Percentiles rank a stretch among this genome's conserved stretches.
phyloP scores from a whole-genome alignment of 1,139 yeast species.

The Candida sanyaensis region DNA sequence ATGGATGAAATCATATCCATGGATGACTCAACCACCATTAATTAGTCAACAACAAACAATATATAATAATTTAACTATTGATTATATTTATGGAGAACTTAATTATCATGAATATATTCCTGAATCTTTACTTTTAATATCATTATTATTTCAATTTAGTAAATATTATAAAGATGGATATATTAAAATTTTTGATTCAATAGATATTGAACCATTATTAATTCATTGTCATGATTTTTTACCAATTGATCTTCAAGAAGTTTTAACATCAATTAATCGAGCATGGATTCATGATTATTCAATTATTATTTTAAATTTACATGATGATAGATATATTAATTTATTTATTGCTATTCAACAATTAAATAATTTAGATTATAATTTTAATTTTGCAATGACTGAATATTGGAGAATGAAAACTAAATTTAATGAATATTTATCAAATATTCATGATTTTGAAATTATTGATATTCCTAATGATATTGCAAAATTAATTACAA shows the following conservation, averaged over 20 bases:
- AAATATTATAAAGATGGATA: constrained; percentile 30
- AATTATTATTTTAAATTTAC: constrained; percentile 30
- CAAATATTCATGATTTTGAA: constrained; percentile 11
- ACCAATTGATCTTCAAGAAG: constrained; percentile 47
- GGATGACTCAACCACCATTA: constrained; percentile 13
- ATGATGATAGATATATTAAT: constrained; percentile 24
- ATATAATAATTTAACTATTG: constrained; percentile 4
- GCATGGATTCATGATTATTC: constrained; percentile 42
- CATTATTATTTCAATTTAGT: constrained; percentile 39
- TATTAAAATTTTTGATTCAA: constrained; percentile 51
- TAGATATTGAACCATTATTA: constrained; percentile 56
- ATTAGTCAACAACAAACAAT: constrained; percentile 4
- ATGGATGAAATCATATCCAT: constrained; percentile 15
- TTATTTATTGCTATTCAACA: constrained; percentile 33
- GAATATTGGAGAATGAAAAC: constrained; percentile 3
- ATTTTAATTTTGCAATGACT: constrained; percentile 19
- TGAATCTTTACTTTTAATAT: constrained; percentile 50
- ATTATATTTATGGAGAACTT: constrained; percentile 45
- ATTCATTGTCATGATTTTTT: constrained; percentile 44
- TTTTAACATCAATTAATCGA: constrained; percentile 40
- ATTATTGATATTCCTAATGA: constrained; percentile 16
- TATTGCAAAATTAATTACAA: constrained; percentile 19
- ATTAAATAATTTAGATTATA: constrained; percentile 21
- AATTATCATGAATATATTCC: constrained; percentile 42
- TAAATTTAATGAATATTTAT: constrained; percentile 5